Conservation (phyloP, 352 stramenopile species). For the Plasmopara halstedii region DNA sequence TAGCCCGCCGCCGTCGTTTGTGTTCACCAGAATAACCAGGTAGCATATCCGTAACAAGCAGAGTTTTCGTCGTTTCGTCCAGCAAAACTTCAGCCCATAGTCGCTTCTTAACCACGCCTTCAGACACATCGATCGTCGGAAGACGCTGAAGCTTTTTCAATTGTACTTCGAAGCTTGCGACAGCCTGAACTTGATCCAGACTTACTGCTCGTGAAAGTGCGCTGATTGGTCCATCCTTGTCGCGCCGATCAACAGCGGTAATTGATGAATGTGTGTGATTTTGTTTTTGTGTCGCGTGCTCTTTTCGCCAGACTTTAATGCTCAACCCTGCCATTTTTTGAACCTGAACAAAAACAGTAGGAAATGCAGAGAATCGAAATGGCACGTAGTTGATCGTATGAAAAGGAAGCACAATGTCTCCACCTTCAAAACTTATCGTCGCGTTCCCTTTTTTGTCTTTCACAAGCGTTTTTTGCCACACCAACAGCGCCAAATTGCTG, state of each 20-base stretch:
- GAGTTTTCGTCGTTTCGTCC: constrained; percentile 72
- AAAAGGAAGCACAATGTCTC: constrained; percentile 63
- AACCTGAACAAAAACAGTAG: constrained; percentile 65
- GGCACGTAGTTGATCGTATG: constrained; percentile 76
- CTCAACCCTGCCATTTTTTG: constrained; percentile 48
- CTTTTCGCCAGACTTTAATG: constrained; percentile 28
- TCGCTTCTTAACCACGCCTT: constrained; percentile 47
- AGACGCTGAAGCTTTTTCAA: constrained; percentile 75
- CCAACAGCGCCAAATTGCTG: constrained; percentile 58
- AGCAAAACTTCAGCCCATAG: constrained; percentile 74
- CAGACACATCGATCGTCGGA: constrained; percentile 68
- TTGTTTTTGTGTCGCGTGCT: constrained; percentile 6
- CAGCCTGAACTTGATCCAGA: constrained; percentile 28
- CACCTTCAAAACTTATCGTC: constrained; percentile 48
- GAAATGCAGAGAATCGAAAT: constrained; percentile 55
- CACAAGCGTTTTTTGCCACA: constrained; percentile 74
- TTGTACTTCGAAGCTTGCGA: constrained; percentile 73
- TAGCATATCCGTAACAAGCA: constrained; percentile 74
- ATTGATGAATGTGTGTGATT: constrained; percentile 5
- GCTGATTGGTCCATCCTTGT: constrained; percentile 4
- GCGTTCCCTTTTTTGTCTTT: constrained; percentile 43
- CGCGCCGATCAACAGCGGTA: background rate
- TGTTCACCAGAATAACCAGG: constrained; percentile 67
- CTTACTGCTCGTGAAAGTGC: constrained; percentile 19
- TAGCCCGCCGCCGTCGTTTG: constrained; percentile 51